phyloP scores from a whole-genome alignment of 139 green algal genomes.

The Chlorella vulgaris region DNA sequence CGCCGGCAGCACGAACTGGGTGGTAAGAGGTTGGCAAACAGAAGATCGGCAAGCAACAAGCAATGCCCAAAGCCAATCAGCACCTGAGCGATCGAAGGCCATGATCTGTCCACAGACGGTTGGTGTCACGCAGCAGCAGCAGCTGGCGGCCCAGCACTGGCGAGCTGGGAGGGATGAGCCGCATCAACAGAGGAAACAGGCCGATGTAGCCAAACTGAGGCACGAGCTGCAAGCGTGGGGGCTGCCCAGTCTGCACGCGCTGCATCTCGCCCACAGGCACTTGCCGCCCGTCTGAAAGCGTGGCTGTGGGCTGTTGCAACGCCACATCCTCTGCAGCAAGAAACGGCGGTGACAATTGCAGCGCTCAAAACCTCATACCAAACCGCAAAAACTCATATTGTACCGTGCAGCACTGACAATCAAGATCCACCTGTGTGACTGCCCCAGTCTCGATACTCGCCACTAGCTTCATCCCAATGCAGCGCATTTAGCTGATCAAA shows the following conservation, averaged over 20 bases:
- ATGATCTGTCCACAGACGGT: conserved; percentile 77
- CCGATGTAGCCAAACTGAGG: conserved; percentile 74
- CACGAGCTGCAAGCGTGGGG: neutral
- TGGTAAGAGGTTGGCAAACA: no score
- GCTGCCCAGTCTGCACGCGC: conserved; percentile 16
- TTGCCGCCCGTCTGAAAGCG: conserved; percentile 13
- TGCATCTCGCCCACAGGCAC: conserved; percentile 2
- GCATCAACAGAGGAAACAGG: conserved; percentile 93
- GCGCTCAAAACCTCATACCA: no score
- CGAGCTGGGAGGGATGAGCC: conserved; percentile 72
- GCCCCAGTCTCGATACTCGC: conserved; percentile 86
- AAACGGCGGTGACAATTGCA: no score
- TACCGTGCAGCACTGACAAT: no score
- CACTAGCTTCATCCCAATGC: conserved; percentile 68
- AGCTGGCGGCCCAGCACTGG: conserved; percentile 63
- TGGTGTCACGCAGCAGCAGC: conserved; percentile 56
- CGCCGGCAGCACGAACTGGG: neutral
- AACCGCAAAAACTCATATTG: no score
- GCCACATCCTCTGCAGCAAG: conserved; percentile 5
- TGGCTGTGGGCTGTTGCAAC: neutral
- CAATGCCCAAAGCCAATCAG: neutral
- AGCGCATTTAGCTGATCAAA: conserved; percentile 60
- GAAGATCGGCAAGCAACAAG: no score
- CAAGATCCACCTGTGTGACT: conserved; percentile 90
- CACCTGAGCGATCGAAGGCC: conserved; percentile 77